Conservation (phyloP, 1,139 yeast species). For the Geotrichum reessii region DNA sequence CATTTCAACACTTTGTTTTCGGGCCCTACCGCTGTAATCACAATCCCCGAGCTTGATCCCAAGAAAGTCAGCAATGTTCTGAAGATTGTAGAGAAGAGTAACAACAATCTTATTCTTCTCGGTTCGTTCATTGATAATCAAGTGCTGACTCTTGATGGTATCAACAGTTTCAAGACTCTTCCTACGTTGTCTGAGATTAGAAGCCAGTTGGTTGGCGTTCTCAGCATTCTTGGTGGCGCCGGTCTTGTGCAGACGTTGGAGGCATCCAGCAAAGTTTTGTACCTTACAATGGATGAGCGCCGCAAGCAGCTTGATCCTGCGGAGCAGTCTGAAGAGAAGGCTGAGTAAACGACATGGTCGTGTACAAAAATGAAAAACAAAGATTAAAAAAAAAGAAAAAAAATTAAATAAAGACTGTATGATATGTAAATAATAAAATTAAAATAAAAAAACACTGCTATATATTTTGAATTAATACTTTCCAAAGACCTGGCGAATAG, state of each 20-base stretch:
- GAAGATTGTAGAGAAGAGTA: slow-evolving; percentile 54
- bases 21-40: slow-evolving; percentile 85
- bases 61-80: slow-evolving; percentile 53
- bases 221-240: slow-evolving; percentile 80
- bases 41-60: slow-evolving; percentile 69
- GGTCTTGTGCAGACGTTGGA: slow-evolving; percentile 80
- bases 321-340: slow-evolving; percentile 9
- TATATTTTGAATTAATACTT: slow-evolving; percentile 21
- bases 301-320: slow-evolving; percentile 40
- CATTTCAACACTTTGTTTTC: slow-evolving; percentile 60
- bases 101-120: slow-evolving; percentile 69
- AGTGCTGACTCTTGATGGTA: slow-evolving; percentile 48
- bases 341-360: not conserved
- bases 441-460: not conserved
- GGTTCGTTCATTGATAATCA: slow-evolving; percentile 77
- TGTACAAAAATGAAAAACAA: not conserved
- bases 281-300: slow-evolving; percentile 66
- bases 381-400: not conserved
- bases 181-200: slow-evolving; percentile 70
- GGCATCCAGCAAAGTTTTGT: slow-evolving; percentile 57
- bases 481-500: slow-evolving; percentile 25
- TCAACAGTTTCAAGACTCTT: slow-evolving; percentile 62
- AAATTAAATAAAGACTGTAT: not conserved
- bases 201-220: slow-evolving; percentile 77
- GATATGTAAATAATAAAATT: slow-evolving; percentile 8